Conservation (phyloP, 176 grass and related monocot species). For the Avena atlantica region DNA sequence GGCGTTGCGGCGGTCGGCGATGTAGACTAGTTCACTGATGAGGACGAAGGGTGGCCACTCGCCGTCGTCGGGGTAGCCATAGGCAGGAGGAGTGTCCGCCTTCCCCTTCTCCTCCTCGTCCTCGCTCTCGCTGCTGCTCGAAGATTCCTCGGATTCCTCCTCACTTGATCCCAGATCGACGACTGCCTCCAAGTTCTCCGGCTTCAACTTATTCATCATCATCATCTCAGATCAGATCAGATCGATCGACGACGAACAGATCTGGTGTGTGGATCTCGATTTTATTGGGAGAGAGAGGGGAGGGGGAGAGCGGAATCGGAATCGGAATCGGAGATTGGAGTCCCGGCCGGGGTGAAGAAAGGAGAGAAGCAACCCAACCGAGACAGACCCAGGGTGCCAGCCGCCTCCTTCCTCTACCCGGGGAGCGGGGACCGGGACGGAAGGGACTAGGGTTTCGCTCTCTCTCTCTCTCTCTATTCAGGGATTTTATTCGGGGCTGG, state of each 20-base stretch:
- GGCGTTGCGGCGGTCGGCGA: not conserved
- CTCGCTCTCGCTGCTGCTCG: not conserved
- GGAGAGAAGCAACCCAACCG: too few species aligned
- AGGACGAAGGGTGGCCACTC: not conserved
- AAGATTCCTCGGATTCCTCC: not conserved
- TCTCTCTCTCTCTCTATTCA: too few species aligned
- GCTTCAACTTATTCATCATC: not conserved
- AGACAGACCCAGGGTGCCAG: too few species aligned
- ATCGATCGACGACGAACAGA: not conserved
- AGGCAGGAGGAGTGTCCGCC: not conserved
- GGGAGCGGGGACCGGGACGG: too few species aligned
- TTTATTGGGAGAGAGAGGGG: not conserved
- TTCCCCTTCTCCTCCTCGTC: not conserved
- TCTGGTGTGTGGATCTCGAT: not conserved
- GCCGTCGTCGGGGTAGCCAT: not conserved
- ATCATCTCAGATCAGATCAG: constrained; percentile 17
- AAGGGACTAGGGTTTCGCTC: too few species aligned
- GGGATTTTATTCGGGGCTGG: too few species aligned
- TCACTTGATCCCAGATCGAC: constrained; percentile 9
- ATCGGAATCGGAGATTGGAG: not conserved
- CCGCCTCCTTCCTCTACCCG: too few species aligned
- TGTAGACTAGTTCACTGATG: not conserved
- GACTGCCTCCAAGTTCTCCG: not conserved
- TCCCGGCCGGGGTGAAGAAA: not conserved
- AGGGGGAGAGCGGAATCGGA: not conserved